These are phyloP conservation scores for Phaffomyces thermotolerans DNA, from an alignment of 805 yeast genomes.

Conservation along the genomic window DNA sequence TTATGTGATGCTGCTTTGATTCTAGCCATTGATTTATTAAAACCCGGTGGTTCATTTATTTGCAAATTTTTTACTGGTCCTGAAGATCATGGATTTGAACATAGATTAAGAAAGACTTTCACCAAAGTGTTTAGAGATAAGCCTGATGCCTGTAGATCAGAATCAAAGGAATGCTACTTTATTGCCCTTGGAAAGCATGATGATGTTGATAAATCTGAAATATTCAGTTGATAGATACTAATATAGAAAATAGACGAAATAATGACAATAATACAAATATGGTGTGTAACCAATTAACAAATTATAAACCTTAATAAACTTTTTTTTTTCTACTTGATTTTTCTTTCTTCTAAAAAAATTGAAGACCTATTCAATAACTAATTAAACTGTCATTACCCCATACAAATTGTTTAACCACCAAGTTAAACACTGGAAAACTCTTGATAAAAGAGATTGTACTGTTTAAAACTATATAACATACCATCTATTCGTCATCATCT, in stretches of 20 bases:
- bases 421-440: background rate
- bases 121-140: conserved; percentile 59
- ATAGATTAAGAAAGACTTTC: conserved; percentile 52
- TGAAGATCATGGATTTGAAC: conserved; percentile 63
- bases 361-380: too few relatives aligned
- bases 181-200: conserved; percentile 50
- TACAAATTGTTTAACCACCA: background rate
- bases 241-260: background rate
- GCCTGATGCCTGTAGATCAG: conserved; percentile 74
- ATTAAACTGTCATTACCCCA: too few relatives aligned
- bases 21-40: conserved; percentile 63
- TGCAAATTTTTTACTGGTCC: conserved; percentile 83
- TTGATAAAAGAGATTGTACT: conserved; percentile 1
- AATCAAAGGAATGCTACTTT: conserved; percentile 78
- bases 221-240: conserved; percentile 26
- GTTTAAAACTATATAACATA: background rate
- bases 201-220: conserved; percentile 35
- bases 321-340: background rate
- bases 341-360: too few relatives aligned
- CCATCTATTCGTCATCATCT: conserved; percentile 1
- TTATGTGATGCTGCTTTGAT: conserved; percentile 86
- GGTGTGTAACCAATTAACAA: too few relatives aligned
- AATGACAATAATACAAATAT: background rate
- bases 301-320: background rate
- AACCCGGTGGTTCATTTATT: conserved; percentile 63